Conservation (phyloP, 495 filamentous ascomycete species). For the Rostrohypoxylon terebratum region DNA sequence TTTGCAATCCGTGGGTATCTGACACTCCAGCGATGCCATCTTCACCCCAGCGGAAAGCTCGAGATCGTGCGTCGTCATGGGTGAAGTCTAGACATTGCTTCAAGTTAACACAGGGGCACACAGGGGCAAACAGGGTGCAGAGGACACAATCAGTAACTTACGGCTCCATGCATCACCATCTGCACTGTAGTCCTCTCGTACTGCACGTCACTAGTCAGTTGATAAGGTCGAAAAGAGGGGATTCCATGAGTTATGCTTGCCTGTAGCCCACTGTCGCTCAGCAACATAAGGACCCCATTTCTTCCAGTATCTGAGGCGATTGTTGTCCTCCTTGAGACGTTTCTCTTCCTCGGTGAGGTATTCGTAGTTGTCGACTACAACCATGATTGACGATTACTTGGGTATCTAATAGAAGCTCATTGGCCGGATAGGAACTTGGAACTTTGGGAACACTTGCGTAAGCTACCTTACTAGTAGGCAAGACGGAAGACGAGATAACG, state of each 20-base stretch:
- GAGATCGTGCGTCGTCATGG: constrained; percentile 88
- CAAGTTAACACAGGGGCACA: constrained; percentile 7
- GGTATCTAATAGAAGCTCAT: neutral
- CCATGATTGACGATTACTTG: constrained; percentile 67
- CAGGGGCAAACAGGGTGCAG: neutral
- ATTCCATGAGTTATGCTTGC: constrained; percentile 57
- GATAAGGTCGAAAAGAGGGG: constrained; percentile 33
- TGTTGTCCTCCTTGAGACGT: constrained; percentile 84
- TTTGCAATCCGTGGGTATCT: constrained; percentile 88
- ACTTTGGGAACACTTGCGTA: neutral
- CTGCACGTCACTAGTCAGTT: constrained; percentile 60
- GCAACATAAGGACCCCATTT: constrained; percentile 87
- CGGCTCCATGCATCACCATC: constrained; percentile 97
- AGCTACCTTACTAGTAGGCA: neutral
- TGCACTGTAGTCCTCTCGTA: constrained; percentile 88
- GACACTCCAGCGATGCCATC: constrained; percentile 97
- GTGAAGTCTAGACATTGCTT: constrained; percentile 75
- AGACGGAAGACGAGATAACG: neutral
- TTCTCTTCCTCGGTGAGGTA: constrained; percentile 89
- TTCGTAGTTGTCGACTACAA: constrained; percentile 84
- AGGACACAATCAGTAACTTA: constrained; percentile 59
- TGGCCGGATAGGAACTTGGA: neutral
- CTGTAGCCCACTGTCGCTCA: constrained; percentile 89
- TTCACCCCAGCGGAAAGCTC: constrained; percentile 94
- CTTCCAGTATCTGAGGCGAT: constrained; percentile 91